Conservation (phyloP, 768 basidiomycete species). For the Collybiopsis confluens region DNA sequence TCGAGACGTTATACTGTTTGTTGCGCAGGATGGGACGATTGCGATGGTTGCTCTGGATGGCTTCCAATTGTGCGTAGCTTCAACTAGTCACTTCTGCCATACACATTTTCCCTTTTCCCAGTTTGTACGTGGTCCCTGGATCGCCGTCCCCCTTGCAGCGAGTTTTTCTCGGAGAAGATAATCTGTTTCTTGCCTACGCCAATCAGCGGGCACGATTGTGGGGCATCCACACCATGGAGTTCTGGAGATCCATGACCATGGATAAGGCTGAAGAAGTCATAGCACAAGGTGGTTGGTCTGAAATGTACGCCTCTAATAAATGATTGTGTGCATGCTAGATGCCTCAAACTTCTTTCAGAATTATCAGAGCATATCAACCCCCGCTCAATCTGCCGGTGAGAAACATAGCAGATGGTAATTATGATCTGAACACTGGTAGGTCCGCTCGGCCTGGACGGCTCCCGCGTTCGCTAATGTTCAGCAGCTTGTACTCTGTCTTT, state of each 20-base stretch:
- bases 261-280: constrained; percentile 79
- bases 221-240: constrained; percentile 79
- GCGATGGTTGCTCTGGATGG: constrained; percentile 73
- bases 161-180: constrained; percentile 63
- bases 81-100: constrained; percentile 5
- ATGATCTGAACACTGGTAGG: constrained; percentile 21
- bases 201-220: constrained; percentile 80
- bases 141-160: constrained; percentile 60
- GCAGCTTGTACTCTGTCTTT: constrained; percentile 47
- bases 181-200: constrained; percentile 71
- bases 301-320: constrained; percentile 44
- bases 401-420: constrained; percentile 15
- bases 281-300: constrained; percentile 66
- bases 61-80: constrained; percentile 66
- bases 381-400: constrained; percentile 21
- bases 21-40: constrained; percentile 77
- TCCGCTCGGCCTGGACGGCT: background rate
- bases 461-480: background rate
- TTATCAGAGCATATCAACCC: constrained; percentile 15
- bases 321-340: background rate
- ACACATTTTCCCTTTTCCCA: constrained; percentile 24
- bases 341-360: background rate
- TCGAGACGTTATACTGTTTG: constrained; percentile 64
- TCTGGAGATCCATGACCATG: constrained; percentile 75
- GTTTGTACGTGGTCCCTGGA: constrained; percentile 80